These are phyloP conservation scores for Leccinum incarnatum DNA, from an alignment of 768 basidiomycete genomes.

Conservation along the genomic window DNA sequence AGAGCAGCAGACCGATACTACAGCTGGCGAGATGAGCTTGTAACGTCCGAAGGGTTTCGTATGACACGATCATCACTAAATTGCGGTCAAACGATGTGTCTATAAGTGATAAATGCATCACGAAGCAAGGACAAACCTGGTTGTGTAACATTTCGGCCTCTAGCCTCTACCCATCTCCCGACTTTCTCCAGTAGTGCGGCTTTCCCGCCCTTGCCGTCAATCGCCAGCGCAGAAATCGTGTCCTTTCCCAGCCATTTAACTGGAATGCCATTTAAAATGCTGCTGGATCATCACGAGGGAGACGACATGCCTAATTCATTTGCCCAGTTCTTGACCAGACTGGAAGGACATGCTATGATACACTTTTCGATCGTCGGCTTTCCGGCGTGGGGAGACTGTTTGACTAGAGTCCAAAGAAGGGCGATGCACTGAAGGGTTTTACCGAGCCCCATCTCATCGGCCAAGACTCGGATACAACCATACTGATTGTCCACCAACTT, in stretches of 20 bases:
- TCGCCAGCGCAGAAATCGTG: conserved; percentile 75
- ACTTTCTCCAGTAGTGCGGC: conserved; percentile 76
- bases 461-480: conserved; percentile 99
- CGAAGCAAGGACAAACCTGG: conserved; percentile 56
- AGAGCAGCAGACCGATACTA: conserved; percentile 87
- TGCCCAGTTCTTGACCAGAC: conserved; percentile 97
- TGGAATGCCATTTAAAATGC: conserved; percentile 29
- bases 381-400: conserved; percentile 87
- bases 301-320: conserved; percentile 78
- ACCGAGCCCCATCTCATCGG: conserved; percentile 98
- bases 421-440: conserved; percentile 97
- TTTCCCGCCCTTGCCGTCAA: conserved; percentile 92
- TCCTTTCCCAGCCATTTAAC: conserved; percentile 95
- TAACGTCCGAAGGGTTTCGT: conserved; percentile 88
- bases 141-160: conserved; percentile 85
- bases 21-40: conserved; percentile 73
- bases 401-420: conserved; percentile 90
- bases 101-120: not conserved
- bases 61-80: conserved; percentile 96
- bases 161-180: conserved; percentile 84
- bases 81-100: not conserved
- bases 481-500: conserved; percentile 89
- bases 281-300: not conserved
- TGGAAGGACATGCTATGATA: conserved; percentile 96
- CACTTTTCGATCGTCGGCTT: conserved; percentile 94